phyloP scores from a whole-genome alignment of 1,284 basidiomycete genomes.

The Entoloma clypeatum region DNA sequence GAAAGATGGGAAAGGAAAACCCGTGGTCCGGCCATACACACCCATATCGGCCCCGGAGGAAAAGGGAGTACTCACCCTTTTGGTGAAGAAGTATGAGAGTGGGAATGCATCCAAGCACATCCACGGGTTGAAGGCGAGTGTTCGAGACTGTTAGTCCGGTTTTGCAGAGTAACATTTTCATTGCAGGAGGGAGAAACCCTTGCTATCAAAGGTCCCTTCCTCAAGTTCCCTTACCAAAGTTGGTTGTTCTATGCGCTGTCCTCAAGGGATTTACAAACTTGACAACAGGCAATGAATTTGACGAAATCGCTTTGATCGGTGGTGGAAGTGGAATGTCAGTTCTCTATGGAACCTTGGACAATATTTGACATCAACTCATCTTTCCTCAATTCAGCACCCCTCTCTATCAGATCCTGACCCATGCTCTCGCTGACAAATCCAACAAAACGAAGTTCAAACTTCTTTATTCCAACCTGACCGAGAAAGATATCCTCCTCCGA shows the following conservation, averaged over 20 bases:
- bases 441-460: constrained; percentile 97
- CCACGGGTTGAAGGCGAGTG: constrained; percentile 43
- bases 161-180: constrained; percentile 24
- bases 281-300: constrained; percentile 71
- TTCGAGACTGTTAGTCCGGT: neutral
- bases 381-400: constrained; percentile 52
- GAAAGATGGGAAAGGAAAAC: constrained; percentile 82
- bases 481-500: constrained; percentile 85
- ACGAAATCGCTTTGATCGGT: constrained; percentile 84
- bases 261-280: constrained; percentile 1
- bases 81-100: constrained; percentile 84
- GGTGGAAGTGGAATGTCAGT: constrained; percentile 84
- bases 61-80: constrained; percentile 73
- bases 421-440: constrained; percentile 64
- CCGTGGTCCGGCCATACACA: constrained; percentile 86
- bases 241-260: constrained; percentile 14
- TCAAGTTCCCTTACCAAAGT: constrained; percentile 82
- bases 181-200: constrained; percentile 84
- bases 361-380: constrained; percentile 14
- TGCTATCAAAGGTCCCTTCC: constrained; percentile 86
- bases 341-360: constrained; percentile 6
- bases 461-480: constrained; percentile 88
- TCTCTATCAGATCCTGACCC: constrained; percentile 71
- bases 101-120: constrained; percentile 83
- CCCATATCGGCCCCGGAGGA: constrained; percentile 73